Evolutionary conservation across 129 eudicot genomes (phyloP), one percentile per base, ranked within the genome.

Genomic region (Smallanthus sonchifolius): DNA sequence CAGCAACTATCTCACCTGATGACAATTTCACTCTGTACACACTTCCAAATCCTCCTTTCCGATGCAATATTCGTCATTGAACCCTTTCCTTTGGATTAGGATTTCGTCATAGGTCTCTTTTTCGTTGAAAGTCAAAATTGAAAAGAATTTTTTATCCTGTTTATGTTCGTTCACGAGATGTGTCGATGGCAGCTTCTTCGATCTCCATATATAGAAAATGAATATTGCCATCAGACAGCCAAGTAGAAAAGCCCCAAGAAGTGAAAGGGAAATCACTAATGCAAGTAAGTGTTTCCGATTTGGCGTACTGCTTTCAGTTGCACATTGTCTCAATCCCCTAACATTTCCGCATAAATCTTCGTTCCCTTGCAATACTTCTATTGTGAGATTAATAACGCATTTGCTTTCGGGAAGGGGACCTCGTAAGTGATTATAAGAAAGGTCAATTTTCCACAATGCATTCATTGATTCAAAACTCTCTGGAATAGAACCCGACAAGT

Each of bases 401-500:
- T 62, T 69, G 74, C 47, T 61, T 19, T 39, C 19, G 2, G 85
- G 85, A 30, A 81, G 14, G 38, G 77, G 81, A 19, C 85, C 81
- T 57, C 52, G 36, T 44, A 81, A 51, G 7, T 75, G 30, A 17
- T 75, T 75, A 43, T 54, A 75, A 28, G 80, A 81, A 4, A 75
- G 2, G 15, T 81, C 77, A 49, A 75, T 49, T 34, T 30, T 49
- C 44, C 17, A 40, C 76, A 75, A 62, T n/a, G 28, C 28, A 28
- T 10, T 11, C 76, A 81, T 57, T 0, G 37, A 17, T 24, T 19
- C 49, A 65, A 81, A 45, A 19, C 72, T 15, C 34, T 67, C 20
- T 2, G 84, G 84, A 69, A 81, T 81, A 14, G 45, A 4, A 9
- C 84, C 80, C 15, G 84, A 75, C 19, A 81, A 67, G 24, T 77